Evolutionary conservation across 805 yeast species (phyloP).

Genomic region (Nakazawaea pomicola): DNA sequence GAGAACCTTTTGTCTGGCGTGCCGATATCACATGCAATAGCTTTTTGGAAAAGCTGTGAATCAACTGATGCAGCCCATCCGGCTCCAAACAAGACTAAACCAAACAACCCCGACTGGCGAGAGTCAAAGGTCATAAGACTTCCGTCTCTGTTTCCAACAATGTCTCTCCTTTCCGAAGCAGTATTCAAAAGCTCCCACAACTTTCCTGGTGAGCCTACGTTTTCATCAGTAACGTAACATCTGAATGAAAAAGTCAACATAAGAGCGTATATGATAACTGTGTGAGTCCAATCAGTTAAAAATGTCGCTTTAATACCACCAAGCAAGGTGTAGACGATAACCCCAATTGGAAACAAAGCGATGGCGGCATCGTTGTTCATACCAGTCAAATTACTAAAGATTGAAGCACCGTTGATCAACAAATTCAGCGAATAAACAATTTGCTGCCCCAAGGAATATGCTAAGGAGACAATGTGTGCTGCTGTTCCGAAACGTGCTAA

Average conservation of each 20-base stretch:
- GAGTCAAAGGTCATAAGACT: slow-evolving; percentile 23
- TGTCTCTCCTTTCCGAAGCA: slow-evolving; percentile 18
- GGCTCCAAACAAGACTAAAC: slow-evolving; percentile 27
- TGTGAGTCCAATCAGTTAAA: slow-evolving; percentile 34
- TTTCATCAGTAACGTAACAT: slow-evolving; percentile 24
- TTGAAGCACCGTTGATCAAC: slow-evolving; percentile 29
- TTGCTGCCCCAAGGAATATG: slow-evolving; percentile 24
- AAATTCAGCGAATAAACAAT: slow-evolving; percentile 27
- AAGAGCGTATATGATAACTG: slow-evolving; percentile 29
- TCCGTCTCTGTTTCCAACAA: slow-evolving; percentile 15
- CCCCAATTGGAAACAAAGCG: slow-evolving; percentile 31
- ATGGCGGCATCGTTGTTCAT: slow-evolving; percentile 28
- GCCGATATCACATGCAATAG: slow-evolving; percentile 38
- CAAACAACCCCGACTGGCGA: slow-evolving; percentile 23
- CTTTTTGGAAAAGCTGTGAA: slow-evolving; percentile 29
- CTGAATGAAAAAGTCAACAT: slow-evolving; percentile 24
- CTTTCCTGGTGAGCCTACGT: slow-evolving; percentile 29
- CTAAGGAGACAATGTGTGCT: slow-evolving; percentile 24
- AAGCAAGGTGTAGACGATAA: slow-evolving; percentile 30
- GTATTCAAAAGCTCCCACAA: slow-evolving; percentile 27
- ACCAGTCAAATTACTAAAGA: slow-evolving; percentile 28
- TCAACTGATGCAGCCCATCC: slow-evolving; percentile 31
- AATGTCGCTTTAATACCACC: slow-evolving; percentile 38
- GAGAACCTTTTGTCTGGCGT: slow-evolving; percentile 14
- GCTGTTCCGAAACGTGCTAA: slow-evolving; percentile 26